These are phyloP conservation scores for Rickenella mellea DNA, from an alignment of 768 basidiomycete genomes.

Conservation along the genomic window DNA sequence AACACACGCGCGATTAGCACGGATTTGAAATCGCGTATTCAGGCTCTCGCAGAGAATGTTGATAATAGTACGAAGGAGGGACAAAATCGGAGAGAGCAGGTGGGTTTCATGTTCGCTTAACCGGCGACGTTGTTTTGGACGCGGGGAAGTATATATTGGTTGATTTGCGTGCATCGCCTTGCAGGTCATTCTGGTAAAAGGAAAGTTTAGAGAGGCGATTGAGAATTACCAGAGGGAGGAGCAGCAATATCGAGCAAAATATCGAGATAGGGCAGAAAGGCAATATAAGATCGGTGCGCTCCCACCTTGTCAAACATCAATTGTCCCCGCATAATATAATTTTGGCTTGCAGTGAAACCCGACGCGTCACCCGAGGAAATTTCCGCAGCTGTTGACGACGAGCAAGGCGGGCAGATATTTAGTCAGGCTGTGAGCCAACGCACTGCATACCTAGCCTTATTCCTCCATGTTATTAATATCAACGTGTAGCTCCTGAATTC, in stretches of 20 bases:
- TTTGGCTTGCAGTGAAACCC: slow-evolving; percentile 55
- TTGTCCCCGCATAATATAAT: neutral
- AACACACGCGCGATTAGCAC: slow-evolving; percentile 54
- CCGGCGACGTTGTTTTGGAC: too few relatives aligned
- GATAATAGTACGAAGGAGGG: too few relatives aligned
- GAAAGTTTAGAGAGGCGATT: slow-evolving; percentile 66
- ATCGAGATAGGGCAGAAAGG: slow-evolving; percentile 58
- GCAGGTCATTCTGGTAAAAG: slow-evolving; percentile 54
- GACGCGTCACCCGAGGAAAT: slow-evolving; percentile 80
- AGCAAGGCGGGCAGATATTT: slow-evolving; percentile 70
- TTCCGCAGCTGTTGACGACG: slow-evolving; percentile 59
- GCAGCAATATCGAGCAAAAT: slow-evolving; percentile 54
- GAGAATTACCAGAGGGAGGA: slow-evolving; percentile 74
- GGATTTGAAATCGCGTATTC: slow-evolving; percentile 49
- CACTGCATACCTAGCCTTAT: too few relatives aligned
- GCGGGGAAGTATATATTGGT: too few relatives aligned
- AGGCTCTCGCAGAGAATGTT: too few relatives aligned
- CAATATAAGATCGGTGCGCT: slow-evolving; percentile 70
- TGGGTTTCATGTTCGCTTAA: too few relatives aligned
- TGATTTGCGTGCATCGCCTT: slow-evolving; percentile 51
- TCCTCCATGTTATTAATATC: too few relatives aligned
- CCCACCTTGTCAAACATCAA: neutral
- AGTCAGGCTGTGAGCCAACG: slow-evolving; percentile 67
- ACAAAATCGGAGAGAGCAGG: too few relatives aligned
- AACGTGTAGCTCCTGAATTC: too few relatives aligned